Base-by-base conservation (phyloP, 371 early-diverging fungal species). In the Phascolomyces articulosus region DNA sequence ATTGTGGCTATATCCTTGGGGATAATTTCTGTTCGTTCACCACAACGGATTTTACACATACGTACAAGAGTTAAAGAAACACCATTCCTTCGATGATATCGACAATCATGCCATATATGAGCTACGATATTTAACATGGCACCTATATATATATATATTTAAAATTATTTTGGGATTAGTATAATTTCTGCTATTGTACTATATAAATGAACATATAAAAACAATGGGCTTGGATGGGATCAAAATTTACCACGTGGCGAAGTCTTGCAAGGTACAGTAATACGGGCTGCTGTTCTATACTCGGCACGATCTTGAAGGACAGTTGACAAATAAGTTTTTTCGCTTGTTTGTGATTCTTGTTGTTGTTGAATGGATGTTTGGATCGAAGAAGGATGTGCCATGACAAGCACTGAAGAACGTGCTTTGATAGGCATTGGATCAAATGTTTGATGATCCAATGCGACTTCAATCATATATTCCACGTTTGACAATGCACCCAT, bases 91-190 rank as follows among this genome's bases (percentile, higher is more conserved):
- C 64, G 57, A 21, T 11, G 48, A 28, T 51, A 58, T 18, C 16
- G 15, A n/a, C 51, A 55, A 11, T 58, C 64, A 51, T 58, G 64
- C 64, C 64, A 64, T 13, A 64, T 58, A 48, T 64, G 64, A 15
- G 51, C 51, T 21, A 58, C 64, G 15, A 64, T 27, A 16, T 58
- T 58, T 0, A 62, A 23, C 20, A 40, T 41, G 13, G 23, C 54
- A 40, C 62, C 62, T 62, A 26, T 31, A 9, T 20, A 60, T 4
- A 13, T n/a, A 13, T n/a, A 16, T 41, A 2, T 24, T 40, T 21
- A 24, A 26, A 54, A n/a, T n/a, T n/a, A n/a, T n/a, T n/a, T n/a
- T n/a, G n/a, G n/a, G n/a, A n/a, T n/a, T n/a, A n/a, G n/a, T n/a
- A n/a, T n/a, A n/a, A n/a, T n/a, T n/a, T n/a, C n/a, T n/a, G n/a